phyloP scores from a whole-genome alignment of 2,329 filamentous ascomycete genomes.

The Neonectria sp. region DNA sequence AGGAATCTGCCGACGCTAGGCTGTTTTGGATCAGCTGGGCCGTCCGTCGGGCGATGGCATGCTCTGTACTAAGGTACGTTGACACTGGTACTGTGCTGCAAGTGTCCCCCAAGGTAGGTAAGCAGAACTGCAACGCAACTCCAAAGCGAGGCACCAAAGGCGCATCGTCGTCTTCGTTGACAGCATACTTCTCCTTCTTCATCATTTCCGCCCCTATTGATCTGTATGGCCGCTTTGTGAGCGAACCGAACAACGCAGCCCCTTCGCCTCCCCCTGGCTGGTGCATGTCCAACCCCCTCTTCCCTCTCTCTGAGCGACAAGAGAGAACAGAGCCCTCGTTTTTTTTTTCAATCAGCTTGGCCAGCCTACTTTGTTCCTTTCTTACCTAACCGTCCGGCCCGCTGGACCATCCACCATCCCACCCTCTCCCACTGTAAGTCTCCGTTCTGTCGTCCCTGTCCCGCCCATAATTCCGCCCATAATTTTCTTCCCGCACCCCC shows the following conservation, averaged over 20 bases:
- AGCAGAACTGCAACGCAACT: slow-evolving; percentile 12
- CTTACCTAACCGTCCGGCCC: slow-evolving; percentile 22
- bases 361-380: slow-evolving; percentile 9
- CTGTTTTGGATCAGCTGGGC: slow-evolving; percentile 38
- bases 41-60: slow-evolving; percentile 16
- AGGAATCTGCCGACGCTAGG: slow-evolving; percentile 44
- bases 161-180: slow-evolving; percentile 18
- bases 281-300: slow-evolving; percentile 27
- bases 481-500: slow-evolving; percentile 34
- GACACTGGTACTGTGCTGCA: slow-evolving; percentile 13
- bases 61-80: slow-evolving; percentile 12
- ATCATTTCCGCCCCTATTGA: slow-evolving; percentile 4
- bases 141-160: slow-evolving; percentile 17
- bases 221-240: slow-evolving; percentile 18
- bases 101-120: slow-evolving; percentile 6
- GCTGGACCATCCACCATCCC: slow-evolving; percentile 24
- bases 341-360: slow-evolving; percentile 1
- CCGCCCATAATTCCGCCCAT: slow-evolving; percentile 28
- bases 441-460: slow-evolving; percentile 24
- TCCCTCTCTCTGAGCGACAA: slow-evolving; percentile 13
- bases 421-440: slow-evolving; percentile 30
- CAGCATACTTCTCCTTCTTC: slow-evolving; percentile 7
- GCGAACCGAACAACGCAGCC: slow-evolving; percentile 17
- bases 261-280: slow-evolving; percentile 19
- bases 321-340: slow-evolving; percentile 7